Conservation (phyloP, 208 protist species). For the Endotrypanum monterogeii region DNA sequence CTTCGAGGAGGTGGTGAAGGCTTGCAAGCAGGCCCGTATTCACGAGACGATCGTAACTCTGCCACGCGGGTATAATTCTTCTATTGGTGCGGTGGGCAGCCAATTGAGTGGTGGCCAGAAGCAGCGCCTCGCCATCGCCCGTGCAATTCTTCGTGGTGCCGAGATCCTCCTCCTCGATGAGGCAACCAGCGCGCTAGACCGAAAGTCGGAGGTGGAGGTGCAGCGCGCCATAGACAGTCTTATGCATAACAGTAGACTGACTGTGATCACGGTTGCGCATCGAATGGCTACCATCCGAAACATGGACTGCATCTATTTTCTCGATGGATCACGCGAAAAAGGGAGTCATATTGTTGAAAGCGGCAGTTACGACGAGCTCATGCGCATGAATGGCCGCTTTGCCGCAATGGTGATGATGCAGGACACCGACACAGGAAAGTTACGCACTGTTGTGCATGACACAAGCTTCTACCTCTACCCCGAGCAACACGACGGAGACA, state of each 20-base stretch:
- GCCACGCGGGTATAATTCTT: conserved; percentile 82
- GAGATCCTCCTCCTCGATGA: conserved; percentile 90
- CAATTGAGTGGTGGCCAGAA: conserved; percentile 90
- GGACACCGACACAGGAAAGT: conserved; percentile 25
- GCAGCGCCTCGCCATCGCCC: conserved; percentile 90
- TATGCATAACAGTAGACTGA: conserved; percentile 61
- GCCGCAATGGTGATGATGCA: conserved; percentile 75
- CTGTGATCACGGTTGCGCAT: conserved; percentile 89
- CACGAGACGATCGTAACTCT: conserved; percentile 86
- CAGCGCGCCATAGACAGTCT: conserved; percentile 75
- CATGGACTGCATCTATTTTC: conserved; percentile 88
- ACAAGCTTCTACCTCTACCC: conserved; percentile 47
- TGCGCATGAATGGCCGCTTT: conserved; percentile 60
- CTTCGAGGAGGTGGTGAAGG: conserved; percentile 67
- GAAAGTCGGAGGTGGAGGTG: conserved; percentile 88
- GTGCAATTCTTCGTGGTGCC: conserved; percentile 75
- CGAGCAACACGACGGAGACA: conserved; percentile 8
- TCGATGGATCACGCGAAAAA: conserved; percentile 45
- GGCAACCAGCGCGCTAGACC: conserved; percentile 90
- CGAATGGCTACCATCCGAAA: conserved; percentile 86
- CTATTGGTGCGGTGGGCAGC: conserved; percentile 79
- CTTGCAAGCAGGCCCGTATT: conserved; percentile 73
- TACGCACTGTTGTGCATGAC: conserved; percentile 35
- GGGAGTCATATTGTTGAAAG: conserved; percentile 60
- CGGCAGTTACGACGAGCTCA: conserved; percentile 71